Evolutionary conservation across 495 filamentous ascomycete species (phyloP).

Genomic region (Penicillium lividum): DNA sequence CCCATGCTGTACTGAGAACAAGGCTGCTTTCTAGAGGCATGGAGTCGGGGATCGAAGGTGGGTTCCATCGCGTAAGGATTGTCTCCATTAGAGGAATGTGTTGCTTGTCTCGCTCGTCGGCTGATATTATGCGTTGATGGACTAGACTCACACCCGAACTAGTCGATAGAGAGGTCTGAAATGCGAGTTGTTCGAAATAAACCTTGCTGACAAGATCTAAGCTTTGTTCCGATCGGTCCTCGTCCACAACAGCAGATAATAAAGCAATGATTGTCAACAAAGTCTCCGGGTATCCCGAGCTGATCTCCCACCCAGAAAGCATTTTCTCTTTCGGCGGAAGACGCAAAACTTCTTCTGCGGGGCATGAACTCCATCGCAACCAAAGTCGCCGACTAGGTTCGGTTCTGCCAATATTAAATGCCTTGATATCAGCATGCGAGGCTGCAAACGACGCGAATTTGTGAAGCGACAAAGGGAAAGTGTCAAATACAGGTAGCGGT

Average conservation of each 20-base stretch:
- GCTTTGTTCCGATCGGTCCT: not conserved
- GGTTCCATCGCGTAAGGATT: not conserved
- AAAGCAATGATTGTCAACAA: not conserved
- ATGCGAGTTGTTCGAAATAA: not conserved
- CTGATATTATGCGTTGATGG: not conserved
- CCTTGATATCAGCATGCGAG: not conserved
- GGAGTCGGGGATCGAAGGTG: not conserved
- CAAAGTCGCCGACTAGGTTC: constrained; percentile 1
- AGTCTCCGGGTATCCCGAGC: not conserved
- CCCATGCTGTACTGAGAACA: not conserved
- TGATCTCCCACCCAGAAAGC: not conserved
- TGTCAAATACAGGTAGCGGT: not conserved
- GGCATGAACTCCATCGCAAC: not conserved
- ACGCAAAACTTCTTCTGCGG: not conserved
- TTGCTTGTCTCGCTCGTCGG: not conserved
- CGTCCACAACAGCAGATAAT: not conserved
- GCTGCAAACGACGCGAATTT: not conserved
- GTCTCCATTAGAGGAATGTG: not conserved
- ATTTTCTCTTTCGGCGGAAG: not conserved
- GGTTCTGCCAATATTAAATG: not conserved
- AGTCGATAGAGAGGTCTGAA: not conserved
- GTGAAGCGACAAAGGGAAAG: not conserved
- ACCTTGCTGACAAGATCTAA: not conserved
- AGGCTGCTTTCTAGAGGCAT: not conserved
- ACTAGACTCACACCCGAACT: not conserved